Conservation (phyloP, 306 rosid genomes). For the Alnus rubra region DNA sequence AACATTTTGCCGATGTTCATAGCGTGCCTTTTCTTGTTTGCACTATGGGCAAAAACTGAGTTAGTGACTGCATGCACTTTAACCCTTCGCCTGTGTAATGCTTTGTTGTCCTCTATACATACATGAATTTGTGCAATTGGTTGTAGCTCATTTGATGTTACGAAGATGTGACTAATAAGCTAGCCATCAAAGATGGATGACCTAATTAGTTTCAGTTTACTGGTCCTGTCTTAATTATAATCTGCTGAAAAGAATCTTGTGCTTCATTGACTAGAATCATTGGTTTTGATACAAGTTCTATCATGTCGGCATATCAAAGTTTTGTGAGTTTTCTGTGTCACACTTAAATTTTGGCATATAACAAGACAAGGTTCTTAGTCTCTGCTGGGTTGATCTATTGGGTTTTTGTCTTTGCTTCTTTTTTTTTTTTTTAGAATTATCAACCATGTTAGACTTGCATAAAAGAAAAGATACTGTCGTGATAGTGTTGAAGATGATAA, state of each 20-base stretch:
- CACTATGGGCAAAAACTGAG: too few species aligned
- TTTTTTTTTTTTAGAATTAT: not conserved
- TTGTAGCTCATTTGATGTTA: not conserved
- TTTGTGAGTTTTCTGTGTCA: not conserved
- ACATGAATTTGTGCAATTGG: not conserved
- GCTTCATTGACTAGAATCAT: not conserved
- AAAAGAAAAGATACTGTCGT: not conserved
- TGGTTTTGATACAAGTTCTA: not conserved
- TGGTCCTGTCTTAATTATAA: too few species aligned
- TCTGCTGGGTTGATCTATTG: too few species aligned
- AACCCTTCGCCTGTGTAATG: not conserved
- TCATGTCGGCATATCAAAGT: not conserved
- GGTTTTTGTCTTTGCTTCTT: not conserved
- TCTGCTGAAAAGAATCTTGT: not conserved
- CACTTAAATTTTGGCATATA: not conserved
- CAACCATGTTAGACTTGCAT: not conserved
- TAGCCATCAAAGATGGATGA: too few species aligned
- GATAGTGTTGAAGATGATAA: not conserved
- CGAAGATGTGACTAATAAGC: too few species aligned
- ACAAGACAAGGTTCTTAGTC: not conserved
- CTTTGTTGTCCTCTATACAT: not conserved
- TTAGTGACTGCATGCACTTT: too few species aligned
- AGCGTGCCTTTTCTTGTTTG: too few species aligned
- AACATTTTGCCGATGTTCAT: not conserved
- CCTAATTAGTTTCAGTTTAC: too few species aligned